A percentile compares a stretch with the other conserved stretches of the same genome.
phyloP scores from a whole-genome alignment of 345 rosid species.

The Hibiscus trionum region DNA sequence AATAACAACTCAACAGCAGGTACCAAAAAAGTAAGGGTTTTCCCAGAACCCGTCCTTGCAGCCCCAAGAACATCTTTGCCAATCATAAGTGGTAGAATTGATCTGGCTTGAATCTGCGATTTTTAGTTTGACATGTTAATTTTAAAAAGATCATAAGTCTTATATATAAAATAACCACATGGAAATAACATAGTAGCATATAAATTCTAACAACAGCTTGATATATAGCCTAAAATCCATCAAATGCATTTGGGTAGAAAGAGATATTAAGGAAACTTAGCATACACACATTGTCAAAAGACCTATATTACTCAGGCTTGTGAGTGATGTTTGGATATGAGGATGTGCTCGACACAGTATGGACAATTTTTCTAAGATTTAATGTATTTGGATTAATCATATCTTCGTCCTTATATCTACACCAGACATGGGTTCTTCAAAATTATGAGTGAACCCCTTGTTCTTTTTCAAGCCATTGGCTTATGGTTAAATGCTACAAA shows the following conservation, averaged over 20 bases:
- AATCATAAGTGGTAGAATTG: slow-evolving; percentile 66
- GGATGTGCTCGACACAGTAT: no score
- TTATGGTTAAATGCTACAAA: neutral
- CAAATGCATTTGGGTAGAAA: no score
- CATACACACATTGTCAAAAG: no score
- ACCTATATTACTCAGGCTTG: no score
- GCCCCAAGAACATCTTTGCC: slow-evolving; percentile 98
- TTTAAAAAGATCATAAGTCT: neutral
- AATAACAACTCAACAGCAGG: slow-evolving; percentile 86
- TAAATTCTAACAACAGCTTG: neutral
- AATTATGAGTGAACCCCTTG: no score
- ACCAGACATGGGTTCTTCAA: no score
- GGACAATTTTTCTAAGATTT: no score
- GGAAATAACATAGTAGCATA: neutral
- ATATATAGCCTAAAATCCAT: no score
- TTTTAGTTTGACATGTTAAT: neutral
- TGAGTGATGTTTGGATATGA: no score
- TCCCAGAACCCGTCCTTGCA: slow-evolving; percentile 98
- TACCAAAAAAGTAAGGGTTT: slow-evolving; percentile 85
- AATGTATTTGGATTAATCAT: no score
- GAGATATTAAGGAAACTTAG: no score
- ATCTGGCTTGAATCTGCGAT: slow-evolving; percentile 81
- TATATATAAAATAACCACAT: neutral
- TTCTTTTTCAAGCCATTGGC: neutral
- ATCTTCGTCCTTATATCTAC: no score